Conservation (phyloP, 768 basidiomycete genomes). For the Auriscalpium vulgare region DNA sequence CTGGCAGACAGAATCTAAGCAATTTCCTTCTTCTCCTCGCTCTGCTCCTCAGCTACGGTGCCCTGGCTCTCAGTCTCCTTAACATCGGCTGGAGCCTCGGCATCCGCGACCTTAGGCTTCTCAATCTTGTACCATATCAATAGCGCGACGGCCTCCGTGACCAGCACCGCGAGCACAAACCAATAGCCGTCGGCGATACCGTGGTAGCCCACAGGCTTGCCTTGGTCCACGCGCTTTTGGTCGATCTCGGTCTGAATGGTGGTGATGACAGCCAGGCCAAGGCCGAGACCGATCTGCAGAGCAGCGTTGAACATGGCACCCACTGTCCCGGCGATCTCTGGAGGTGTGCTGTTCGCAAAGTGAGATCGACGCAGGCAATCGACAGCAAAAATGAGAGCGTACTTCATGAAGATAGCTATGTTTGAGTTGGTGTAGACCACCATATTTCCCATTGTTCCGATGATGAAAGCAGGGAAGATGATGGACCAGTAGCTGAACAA, state of each 20-base stretch:
- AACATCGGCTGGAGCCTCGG: neutral
- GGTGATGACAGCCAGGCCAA: constrained; percentile 35
- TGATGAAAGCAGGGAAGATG: constrained; percentile 34
- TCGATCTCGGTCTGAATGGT: constrained; percentile 37
- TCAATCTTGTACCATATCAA: constrained; percentile 19
- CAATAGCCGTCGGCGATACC: constrained; percentile 21
- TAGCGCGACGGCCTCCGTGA: constrained; percentile 19
- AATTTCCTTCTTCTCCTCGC: no score
- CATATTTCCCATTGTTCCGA: constrained; percentile 18
- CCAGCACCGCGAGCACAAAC: constrained; percentile 32
- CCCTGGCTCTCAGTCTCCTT: neutral
- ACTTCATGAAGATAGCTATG: neutral
- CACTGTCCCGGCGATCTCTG: constrained; percentile 34
- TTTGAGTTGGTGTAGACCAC: constrained; percentile 33
- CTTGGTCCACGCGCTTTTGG: constrained; percentile 11
- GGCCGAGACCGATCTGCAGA: constrained; percentile 37
- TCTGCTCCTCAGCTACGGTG: neutral
- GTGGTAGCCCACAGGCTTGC: constrained; percentile 3
- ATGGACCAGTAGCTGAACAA: constrained; percentile 29
- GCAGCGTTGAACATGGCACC: constrained; percentile 44
- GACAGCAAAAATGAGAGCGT: neutral
- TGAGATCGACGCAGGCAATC: constrained; percentile 21
- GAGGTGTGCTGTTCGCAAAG: constrained; percentile 28
- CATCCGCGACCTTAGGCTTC: neutral
- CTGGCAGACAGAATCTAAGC: no score